A percentile compares a stretch with the other conserved stretches of the same genome.
Conservation (phyloP, 495 filamentous ascomycete genomes). For the Cetradonia linearis region DNA sequence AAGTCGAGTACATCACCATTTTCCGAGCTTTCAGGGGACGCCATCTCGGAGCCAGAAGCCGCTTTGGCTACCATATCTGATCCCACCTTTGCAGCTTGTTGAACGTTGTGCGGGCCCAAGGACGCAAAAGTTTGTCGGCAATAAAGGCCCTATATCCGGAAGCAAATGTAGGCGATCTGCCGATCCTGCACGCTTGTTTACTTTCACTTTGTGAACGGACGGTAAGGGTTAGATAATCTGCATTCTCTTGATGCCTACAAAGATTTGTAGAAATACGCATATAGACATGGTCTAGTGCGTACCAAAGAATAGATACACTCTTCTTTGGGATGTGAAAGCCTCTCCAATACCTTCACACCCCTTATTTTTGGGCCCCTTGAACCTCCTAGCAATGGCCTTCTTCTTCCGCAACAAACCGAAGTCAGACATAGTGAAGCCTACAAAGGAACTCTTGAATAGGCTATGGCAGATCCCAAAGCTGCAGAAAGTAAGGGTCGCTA, state of each 20-base stretch:
- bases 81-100: background rate
- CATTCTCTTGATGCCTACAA: background rate
- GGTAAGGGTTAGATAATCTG: background rate
- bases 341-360: background rate
- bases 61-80: constrained; percentile 4
- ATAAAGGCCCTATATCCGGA: constrained; percentile 7
- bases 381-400: constrained; percentile 63
- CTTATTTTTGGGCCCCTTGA: constrained; percentile 1
- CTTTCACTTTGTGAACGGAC: background rate
- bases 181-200: background rate
- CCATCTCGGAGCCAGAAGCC: background rate
- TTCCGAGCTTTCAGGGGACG: constrained; percentile 39
- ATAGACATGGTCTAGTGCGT: background rate
- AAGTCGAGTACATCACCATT: constrained; percentile 35
- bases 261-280: background rate
- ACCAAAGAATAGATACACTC: background rate
- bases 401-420: constrained; percentile 62
- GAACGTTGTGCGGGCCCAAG: background rate
- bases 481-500: constrained; percentile 38
- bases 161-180: constrained; percentile 22
- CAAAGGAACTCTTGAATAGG: constrained; percentile 46
- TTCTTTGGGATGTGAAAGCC: background rate
- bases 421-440: constrained; percentile 46
- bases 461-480: constrained; percentile 37
- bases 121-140: background rate